Conservation (phyloP, 129 eudicot genomes). For the Flaveria linearis region DNA sequence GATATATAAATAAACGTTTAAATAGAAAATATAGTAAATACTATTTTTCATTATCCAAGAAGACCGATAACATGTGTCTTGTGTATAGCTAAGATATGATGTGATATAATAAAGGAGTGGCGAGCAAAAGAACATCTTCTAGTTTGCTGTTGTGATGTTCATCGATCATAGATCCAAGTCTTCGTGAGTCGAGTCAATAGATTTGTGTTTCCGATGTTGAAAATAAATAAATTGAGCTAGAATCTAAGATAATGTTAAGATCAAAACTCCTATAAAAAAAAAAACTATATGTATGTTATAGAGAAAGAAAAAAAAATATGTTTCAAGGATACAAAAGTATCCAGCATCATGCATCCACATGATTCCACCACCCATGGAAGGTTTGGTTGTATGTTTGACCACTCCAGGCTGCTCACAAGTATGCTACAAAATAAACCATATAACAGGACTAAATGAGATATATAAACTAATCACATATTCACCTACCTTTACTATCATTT, state of each 20-base stretch:
- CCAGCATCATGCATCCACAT: constrained; percentile 78
- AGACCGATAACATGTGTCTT: no score
- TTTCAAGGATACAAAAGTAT: constrained; percentile 72
- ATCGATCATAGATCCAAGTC: constrained; percentile 24
- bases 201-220: constrained; percentile 33
- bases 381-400: no score
- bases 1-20: no score
- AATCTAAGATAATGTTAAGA: constrained; percentile 56
- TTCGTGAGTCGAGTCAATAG: constrained; percentile 31
- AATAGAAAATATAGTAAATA: no score
- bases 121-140: not conserved
- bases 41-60: no score
- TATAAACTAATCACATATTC: no score
- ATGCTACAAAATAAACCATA: constrained; percentile 44
- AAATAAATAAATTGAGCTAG: constrained; percentile 64
- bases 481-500: no score
- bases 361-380: constrained; percentile 90
- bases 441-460: no score
- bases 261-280: not conserved
- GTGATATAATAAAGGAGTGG: no score
- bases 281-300: not conserved
- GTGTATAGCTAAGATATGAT: no score
- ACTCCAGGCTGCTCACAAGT: constrained; percentile 76
- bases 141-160: not conserved
- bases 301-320: not conserved